A percentile compares a stretch with the other conserved stretches of the same genome.
Conservation (phyloP, 305 asterid genomes). For the Fraxinus floribunda region DNA sequence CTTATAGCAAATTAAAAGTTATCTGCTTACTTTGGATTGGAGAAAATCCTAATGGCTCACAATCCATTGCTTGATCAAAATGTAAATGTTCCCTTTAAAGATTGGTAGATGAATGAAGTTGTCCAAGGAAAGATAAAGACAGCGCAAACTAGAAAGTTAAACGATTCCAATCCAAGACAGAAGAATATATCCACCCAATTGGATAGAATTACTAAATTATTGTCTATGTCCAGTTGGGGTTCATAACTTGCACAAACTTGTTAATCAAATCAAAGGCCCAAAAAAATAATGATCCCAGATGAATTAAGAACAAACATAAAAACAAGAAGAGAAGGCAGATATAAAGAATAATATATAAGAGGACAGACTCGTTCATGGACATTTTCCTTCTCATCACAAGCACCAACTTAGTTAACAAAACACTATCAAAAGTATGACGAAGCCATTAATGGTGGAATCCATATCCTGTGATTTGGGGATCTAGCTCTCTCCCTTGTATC, state of each 20-base stretch:
- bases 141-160: not conserved
- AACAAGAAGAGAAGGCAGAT: not conserved
- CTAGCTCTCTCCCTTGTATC: not conserved
- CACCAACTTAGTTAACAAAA: not conserved
- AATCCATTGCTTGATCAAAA: not conserved
- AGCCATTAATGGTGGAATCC: not conserved
- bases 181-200: not conserved
- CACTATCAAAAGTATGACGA: not conserved
- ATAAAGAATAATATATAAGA: not conserved
- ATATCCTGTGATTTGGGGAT: not conserved
- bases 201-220: not conserved
- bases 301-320: not conserved
- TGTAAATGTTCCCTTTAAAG: not conserved
- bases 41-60: not conserved
- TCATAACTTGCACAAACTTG: not conserved
- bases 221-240: not conserved
- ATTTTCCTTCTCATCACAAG: not conserved
- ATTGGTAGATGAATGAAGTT: not conserved
- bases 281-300: not conserved
- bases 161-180: not conserved
- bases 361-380: not conserved
- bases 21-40: not conserved
- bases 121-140: not conserved
- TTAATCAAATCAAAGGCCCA: not conserved
- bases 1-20: not conserved